Evolutionary conservation across 441 rosid genomes (phyloP).

Genomic region (Raphanus hybrid): DNA sequence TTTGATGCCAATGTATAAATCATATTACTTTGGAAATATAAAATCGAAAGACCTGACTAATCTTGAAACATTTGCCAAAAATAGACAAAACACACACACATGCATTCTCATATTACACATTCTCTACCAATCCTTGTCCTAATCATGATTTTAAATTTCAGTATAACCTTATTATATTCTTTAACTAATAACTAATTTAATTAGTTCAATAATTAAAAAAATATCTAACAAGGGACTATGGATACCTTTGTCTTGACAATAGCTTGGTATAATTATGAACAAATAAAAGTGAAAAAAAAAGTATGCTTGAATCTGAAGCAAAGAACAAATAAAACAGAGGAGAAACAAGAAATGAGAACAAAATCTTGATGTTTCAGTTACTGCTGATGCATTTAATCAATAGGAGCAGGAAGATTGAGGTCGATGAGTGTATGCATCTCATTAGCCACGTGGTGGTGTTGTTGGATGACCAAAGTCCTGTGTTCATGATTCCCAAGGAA

Average conservation of each 20-base stretch:
- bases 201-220: background rate
- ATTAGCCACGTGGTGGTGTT: constrained; percentile 44
- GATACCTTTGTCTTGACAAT: background rate
- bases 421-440: constrained; percentile 52
- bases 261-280: background rate
- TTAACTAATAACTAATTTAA: no score
- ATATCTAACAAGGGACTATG: background rate
- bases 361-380: background rate
- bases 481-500: constrained; percentile 70
- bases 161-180: no score
- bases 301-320: constrained; percentile 32
- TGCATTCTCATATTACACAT: no score
- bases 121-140: no score
- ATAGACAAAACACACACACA: no score
- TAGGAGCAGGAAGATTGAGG: constrained; percentile 92
- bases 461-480: constrained; percentile 58
- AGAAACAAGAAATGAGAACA: constrained; percentile 20
- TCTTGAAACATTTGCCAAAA: no score
- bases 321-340: background rate
- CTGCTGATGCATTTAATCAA: constrained; percentile 48
- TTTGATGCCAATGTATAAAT: no score
- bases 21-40: no score
- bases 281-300: background rate
- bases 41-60: no score
- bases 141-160: no score